These are phyloP conservation scores for Fusarium xylarioides DNA, from an alignment of 2,329 filamentous ascomycete species.

Conservation along the genomic window DNA sequence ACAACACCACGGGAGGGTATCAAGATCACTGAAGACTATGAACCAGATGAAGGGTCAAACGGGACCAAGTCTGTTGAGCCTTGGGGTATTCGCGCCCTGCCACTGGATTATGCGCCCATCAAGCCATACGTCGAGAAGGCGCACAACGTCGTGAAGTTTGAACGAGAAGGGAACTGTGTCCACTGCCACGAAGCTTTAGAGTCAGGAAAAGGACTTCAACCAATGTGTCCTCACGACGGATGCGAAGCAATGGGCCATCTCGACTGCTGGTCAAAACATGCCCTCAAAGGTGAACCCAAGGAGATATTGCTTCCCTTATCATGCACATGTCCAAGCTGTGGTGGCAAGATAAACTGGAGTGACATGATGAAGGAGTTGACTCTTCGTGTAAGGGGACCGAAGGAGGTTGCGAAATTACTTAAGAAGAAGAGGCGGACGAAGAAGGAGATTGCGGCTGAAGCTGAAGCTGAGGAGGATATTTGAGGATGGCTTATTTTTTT, in stretches of 20 bases:
- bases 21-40: slow-evolving; percentile 66
- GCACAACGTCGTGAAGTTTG: slow-evolving; percentile 62
- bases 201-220: slow-evolving; percentile 61
- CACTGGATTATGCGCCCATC: slow-evolving; percentile 64
- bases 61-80: slow-evolving; percentile 13
- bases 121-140: slow-evolving; percentile 65
- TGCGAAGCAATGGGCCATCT: slow-evolving; percentile 69
- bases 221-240: slow-evolving; percentile 61
- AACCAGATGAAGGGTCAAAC: slow-evolving; percentile 28
- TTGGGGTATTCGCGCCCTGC: slow-evolving; percentile 63
- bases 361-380: slow-evolving; percentile 86
- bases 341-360: slow-evolving; percentile 70
- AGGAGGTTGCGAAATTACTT: slow-evolving; percentile 75
- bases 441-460: slow-evolving; percentile 30
- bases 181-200: slow-evolving; percentile 59
- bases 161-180: slow-evolving; percentile 64
- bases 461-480: slow-evolving; percentile 6
- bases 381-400: slow-evolving; percentile 73
- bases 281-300: slow-evolving; percentile 52
- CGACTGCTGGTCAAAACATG: slow-evolving; percentile 65
- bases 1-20: slow-evolving; percentile 59
- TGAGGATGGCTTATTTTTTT: neutral
- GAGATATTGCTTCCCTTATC: slow-evolving; percentile 69
- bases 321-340: slow-evolving; percentile 78
- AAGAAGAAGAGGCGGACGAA: slow-evolving; percentile 56